These are phyloP conservation scores for Lachancea meyersii DNA, from an alignment of 805 yeast species.

Conservation along the genomic window DNA sequence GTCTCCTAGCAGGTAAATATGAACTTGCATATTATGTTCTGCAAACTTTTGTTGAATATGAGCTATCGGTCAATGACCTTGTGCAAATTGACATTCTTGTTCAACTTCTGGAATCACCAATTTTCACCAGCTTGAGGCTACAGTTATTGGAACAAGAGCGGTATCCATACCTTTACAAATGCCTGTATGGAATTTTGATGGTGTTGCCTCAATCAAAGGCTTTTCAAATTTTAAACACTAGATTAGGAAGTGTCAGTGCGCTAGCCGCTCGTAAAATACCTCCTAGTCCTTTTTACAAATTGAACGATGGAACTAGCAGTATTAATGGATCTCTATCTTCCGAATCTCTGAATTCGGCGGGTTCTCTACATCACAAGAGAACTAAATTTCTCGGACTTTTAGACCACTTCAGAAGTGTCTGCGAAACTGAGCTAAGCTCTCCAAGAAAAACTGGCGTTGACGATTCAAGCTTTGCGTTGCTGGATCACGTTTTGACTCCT, in stretches of 20 bases:
- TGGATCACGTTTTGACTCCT: constrained; percentile 11
- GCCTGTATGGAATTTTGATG: constrained; percentile 90
- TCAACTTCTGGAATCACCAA: constrained; percentile 87
- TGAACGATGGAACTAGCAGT: background rate
- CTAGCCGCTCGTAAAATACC: constrained; percentile 21
- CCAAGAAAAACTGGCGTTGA: constrained; percentile 10
- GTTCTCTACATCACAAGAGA: constrained; percentile 26
- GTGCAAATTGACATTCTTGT: constrained; percentile 86
- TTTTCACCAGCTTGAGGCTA: constrained; percentile 76
- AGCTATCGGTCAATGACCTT: constrained; percentile 61
- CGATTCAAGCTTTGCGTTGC: constrained; percentile 13
- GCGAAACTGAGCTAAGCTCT: constrained; percentile 16
- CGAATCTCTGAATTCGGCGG: constrained; percentile 9
- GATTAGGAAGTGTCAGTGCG: constrained; percentile 46
- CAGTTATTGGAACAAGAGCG: constrained; percentile 85
- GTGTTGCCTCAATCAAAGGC: constrained; percentile 90
- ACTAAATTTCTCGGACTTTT: constrained; percentile 24
- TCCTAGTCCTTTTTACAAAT: constrained; percentile 1
- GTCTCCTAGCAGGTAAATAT: constrained; percentile 81
- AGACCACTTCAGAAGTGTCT: constrained; percentile 26
- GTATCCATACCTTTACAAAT: constrained; percentile 74
- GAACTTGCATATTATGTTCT: constrained; percentile 81
- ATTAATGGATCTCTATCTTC: constrained; percentile 1
- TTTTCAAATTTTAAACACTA: constrained; percentile 69
- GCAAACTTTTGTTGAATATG: constrained; percentile 73